Evolutionary conservation across 2,329 filamentous ascomycete species (phyloP), one percentile per base, ranked within the genome.

Genomic region (Hymenotorrendiella dingleyae): DNA sequence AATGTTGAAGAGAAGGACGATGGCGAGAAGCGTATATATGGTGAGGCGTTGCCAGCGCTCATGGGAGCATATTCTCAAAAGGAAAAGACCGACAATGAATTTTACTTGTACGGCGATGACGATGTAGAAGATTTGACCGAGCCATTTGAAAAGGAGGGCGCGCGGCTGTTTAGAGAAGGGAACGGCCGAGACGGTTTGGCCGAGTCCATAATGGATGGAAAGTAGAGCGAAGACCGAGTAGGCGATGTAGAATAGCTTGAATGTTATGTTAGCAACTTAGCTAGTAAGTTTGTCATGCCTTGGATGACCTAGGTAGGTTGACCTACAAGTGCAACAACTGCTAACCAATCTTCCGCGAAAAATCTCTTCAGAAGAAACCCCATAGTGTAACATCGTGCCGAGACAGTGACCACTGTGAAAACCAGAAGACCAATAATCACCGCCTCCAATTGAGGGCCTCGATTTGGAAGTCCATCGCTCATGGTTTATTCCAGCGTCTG

Each of bases 331-430:
- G 68, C 68, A 6, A 60, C 40, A 16, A 72, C 60, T 50, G 73
- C 70, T 29, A 73, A 55, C 52, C 64, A 70, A 60, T 75, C 72
- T 29, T 75, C 72, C 3, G 64, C 37, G 0, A 64, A 60, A 17
- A 69, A 54, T 21, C 63, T 64, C 41, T 66, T 68, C 22, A 69
- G 59, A 12, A 73, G 52, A 36, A 63, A 59, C 1, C 64, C 36
- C 43, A 69, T 68, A 32, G 70, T 68, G 46, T 68, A 70, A 5
- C 63, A 63, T 10, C 71, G 66, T 22, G 71, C 48, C 32, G 64
- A 40, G 43, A 68, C 58, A 10, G 65, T 54, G 6, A 67, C 16
- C 44, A 62, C 63, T 9, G 60, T 53, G 4, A 63, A 32, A n/a
- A 57, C 42, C 6, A 69, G 50, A 38, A 66, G 62, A 6, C 57